Percentiles rank a stretch among this genome's conserved stretches.
Evolutionary conservation across 2,329 filamentous ascomycete genomes (phyloP).

Genomic region (Apiospora sp.): DNA sequence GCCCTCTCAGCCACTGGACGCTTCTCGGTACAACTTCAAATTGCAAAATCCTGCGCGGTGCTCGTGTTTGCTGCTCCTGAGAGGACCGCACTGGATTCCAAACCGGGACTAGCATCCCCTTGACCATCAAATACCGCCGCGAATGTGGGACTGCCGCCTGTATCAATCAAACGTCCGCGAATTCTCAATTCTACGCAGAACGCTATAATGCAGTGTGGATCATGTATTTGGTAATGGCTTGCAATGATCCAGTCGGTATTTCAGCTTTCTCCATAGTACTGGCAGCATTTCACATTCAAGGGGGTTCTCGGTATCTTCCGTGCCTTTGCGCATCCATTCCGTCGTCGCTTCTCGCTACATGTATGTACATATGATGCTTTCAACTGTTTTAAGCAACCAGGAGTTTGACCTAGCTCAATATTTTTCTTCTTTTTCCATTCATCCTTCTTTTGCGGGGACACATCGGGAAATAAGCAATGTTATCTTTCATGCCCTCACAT

Average conservation of each 20-base stretch:
- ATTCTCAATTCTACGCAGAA: not conserved
- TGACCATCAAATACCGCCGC: not conserved
- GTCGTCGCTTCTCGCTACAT: not conserved
- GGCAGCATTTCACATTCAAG: not conserved
- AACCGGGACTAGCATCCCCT: not conserved
- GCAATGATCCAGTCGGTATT: not conserved
- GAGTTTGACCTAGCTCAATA: too few species aligned
- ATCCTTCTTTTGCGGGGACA: too few species aligned
- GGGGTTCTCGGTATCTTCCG: not conserved
- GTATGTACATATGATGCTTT: too few species aligned
- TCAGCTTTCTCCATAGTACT: not conserved
- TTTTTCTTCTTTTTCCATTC: too few species aligned
- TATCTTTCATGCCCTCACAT: too few species aligned
- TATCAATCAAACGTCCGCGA: not conserved
- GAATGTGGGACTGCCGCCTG: not conserved
- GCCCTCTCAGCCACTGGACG: not conserved
- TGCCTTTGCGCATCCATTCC: not conserved
- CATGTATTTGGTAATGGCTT: not conserved
- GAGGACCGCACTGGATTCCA: not conserved
- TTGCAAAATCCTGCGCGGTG: not conserved
- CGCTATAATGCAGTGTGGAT: not conserved
- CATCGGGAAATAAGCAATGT: too few species aligned
- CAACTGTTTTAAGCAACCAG: too few species aligned
- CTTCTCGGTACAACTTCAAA: not conserved
- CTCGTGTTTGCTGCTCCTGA: not conserved